Evolutionary conservation across 2,329 filamentous ascomycete genomes (phyloP).

Genomic region (Xylaria sp.): DNA sequence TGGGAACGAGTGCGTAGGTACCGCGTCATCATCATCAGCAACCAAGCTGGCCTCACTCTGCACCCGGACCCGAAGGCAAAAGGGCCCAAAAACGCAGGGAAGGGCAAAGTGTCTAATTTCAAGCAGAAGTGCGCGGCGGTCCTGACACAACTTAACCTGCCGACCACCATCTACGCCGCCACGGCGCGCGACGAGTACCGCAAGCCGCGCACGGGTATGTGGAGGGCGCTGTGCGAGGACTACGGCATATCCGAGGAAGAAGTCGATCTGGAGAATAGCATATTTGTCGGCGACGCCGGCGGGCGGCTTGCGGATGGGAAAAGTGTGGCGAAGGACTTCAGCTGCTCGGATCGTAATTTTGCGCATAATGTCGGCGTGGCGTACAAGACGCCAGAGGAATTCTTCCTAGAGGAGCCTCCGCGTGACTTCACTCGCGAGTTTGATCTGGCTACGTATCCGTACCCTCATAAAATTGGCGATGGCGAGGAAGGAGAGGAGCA

Average conservation of each 20-base stretch:
- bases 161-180: constrained; percentile 85
- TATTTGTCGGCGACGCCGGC: constrained; percentile 92
- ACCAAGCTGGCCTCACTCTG: constrained; percentile 85
- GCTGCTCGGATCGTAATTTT: constrained; percentile 79
- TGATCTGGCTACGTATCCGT: constrained; percentile 70
- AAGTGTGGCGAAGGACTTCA: constrained; percentile 66
- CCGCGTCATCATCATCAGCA: constrained; percentile 82
- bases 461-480: constrained; percentile 50
- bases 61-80: constrained; percentile 76
- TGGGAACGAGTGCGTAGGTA: constrained; percentile 62
- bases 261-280: constrained; percentile 75
- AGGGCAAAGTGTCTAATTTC: constrained; percentile 79
- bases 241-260: constrained; percentile 66
- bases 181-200: constrained; percentile 84
- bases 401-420: constrained; percentile 77
- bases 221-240: constrained; percentile 72
- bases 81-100: constrained; percentile 65
- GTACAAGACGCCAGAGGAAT: constrained; percentile 92
- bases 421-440: constrained; percentile 76
- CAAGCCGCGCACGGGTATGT: constrained; percentile 92
- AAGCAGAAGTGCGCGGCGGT: constrained; percentile 82
- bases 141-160: constrained; percentile 77
- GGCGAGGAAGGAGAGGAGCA: constrained; percentile 42
- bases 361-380: constrained; percentile 83
- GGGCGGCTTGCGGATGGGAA: constrained; percentile 63